Conservation (phyloP, 106 monocot genomes). For the Dioscorea dumetorum region DNA sequence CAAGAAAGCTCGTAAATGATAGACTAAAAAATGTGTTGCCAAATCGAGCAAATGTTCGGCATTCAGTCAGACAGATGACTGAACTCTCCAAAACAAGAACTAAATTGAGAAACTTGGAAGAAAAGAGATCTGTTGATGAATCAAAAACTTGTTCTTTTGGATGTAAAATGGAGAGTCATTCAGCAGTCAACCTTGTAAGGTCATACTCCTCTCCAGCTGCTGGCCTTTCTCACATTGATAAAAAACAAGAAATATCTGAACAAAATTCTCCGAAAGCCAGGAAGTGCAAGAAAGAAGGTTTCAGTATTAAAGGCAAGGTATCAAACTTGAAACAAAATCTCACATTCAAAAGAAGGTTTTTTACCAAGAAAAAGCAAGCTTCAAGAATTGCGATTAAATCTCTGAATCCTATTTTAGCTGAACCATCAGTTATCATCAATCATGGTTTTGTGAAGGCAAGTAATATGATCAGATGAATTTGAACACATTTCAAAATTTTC, state of each 20-base stretch:
- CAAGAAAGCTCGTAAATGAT: constrained; percentile 42
- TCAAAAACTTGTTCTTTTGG: constrained; percentile 34
- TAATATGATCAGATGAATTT: not conserved
- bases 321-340: constrained; percentile 59
- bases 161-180: constrained; percentile 18
- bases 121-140: constrained; percentile 18
- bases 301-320: constrained; percentile 53
- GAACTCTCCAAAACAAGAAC: constrained; percentile 26
- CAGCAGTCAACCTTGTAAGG: constrained; percentile 54
- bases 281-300: constrained; percentile 55
- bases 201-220: constrained; percentile 65
- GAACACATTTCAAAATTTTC: not conserved
- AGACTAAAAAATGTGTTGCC: constrained; percentile 43
- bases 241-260: constrained; percentile 40
- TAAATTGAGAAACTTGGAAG: constrained; percentile 23
- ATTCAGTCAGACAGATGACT: constrained; percentile 19
- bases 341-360: constrained; percentile 51
- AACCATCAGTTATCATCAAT: constrained; percentile 38
- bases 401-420: constrained; percentile 10
- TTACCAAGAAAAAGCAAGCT: constrained; percentile 32
- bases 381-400: constrained; percentile 14
- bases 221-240: constrained; percentile 11
- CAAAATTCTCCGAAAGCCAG: constrained; percentile 14
- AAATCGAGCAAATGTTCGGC: constrained; percentile 27
- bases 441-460: constrained; percentile 34